A percentile compares a stretch with the other conserved stretches of the same genome.
phyloP scores from a whole-genome alignment of 306 rosid genomes.

The Prunus mira region DNA sequence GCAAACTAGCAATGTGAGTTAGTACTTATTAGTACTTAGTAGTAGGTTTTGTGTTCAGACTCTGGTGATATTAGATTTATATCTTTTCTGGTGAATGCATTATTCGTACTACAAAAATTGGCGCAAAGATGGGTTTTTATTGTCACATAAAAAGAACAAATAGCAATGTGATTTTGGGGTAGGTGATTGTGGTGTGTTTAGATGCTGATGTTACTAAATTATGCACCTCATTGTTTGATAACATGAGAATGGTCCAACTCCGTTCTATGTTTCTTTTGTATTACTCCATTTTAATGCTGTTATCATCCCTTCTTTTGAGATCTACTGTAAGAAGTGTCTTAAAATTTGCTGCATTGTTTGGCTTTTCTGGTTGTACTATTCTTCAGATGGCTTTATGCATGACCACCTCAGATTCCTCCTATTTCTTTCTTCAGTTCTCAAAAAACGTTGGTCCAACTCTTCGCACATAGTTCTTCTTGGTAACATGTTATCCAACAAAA shows the following conservation, averaged over 20 bases:
- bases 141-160: neutral
- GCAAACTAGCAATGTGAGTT: neutral
- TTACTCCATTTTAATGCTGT: neutral
- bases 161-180: neutral
- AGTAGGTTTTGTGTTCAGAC: neutral
- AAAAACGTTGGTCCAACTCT: neutral
- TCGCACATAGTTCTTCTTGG: neutral
- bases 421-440: neutral
- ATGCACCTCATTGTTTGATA: neutral
- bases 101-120: neutral
- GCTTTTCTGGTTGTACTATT: neutral
- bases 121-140: neutral
- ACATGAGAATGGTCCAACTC: neutral
- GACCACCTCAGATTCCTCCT: neutral
- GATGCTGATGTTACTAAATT: neutral
- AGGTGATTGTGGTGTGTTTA: neutral
- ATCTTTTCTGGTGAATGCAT: slow-evolving; percentile 1
- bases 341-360: neutral
- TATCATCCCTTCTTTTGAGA: neutral
- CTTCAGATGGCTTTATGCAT: neutral
- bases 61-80: neutral
- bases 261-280: neutral
- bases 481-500: neutral
- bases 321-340: neutral
- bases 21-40: neutral